Base-by-base conservation (phyloP, 306 rosid genomes). In the Lathyrus tuberosus region DNA sequence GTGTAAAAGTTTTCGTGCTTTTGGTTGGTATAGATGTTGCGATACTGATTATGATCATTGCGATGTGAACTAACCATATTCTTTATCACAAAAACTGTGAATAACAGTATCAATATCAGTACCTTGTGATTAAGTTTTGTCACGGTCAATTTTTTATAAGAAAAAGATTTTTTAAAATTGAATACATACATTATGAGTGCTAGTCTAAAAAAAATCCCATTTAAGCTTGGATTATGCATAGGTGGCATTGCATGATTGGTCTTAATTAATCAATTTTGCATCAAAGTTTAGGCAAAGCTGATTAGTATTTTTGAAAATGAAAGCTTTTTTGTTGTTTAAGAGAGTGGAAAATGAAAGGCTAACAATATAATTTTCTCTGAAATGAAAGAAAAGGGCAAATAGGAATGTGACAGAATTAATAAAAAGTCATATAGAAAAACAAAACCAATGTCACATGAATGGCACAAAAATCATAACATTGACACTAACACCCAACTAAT, bases 401-500 rank as follows among this genome's bases (percentile, higher is more conserved):
- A 35, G 38, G 51, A 37, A 77, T 40, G 65, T 63, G 70, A 40
- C 78, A 68, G 47, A 64, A 38, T 51, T 20, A 79, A 22, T 37
- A 78, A 37, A 16, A 40, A 40, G 65, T 43, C 56, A 40, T 14
- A 65, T 37, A 26, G 18, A 52, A 70, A 20, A 5, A 37, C 61
- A 51, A 71, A 58, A 77, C 35, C 42, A 77, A 44, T 65, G 35
- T 60, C 80, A 65, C 78, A 70, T 65, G 79, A 63, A 14, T 72
- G 77, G 75, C 69, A 70, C 73, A 72, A 14, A 62, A 67, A 63
- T 4, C 65, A 11, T n/a, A 72, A 30, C 79, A 69, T 65, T 69
- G 40, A 69, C 53, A 63, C 2, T 10, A n/a, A 6, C 37, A 63
- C 11, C 67, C 77, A 38, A 33, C 59, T 10, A 62, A 18, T 63